Conservation (phyloP, 352 stramenopile species). For the Globisporangium acanthophoron region DNA sequence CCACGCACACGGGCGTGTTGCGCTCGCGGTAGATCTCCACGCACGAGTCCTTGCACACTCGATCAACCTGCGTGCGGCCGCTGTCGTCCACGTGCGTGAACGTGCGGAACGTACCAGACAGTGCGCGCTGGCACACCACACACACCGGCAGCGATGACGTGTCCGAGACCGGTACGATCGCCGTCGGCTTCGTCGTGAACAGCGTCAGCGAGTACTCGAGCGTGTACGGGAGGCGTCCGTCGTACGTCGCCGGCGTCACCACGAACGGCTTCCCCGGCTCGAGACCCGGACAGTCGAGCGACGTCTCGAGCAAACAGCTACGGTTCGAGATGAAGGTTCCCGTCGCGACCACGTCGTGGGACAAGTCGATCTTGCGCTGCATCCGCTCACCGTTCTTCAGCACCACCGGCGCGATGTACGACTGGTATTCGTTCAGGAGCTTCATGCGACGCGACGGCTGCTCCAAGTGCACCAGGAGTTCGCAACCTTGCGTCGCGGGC, state of each 20-base stretch:
- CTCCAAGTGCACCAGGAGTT: constrained; percentile 56
- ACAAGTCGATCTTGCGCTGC: constrained; percentile 80
- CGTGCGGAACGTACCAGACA: constrained; percentile 60
- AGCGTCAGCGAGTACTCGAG: constrained; percentile 50
- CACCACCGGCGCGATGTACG: constrained; percentile 75
- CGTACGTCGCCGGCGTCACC: constrained; percentile 64
- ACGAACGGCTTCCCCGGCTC: constrained; percentile 47
- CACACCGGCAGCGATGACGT: constrained; percentile 56
- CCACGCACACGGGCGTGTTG: constrained; percentile 67
- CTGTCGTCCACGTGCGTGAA: constrained; percentile 49
- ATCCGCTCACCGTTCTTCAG: constrained; percentile 60
- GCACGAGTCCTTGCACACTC: constrained; percentile 73
- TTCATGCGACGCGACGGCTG: constrained; percentile 71
- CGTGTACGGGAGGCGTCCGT: constrained; percentile 44
- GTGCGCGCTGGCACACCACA: constrained; percentile 55
- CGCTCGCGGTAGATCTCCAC: constrained; percentile 65
- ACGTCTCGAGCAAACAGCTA: constrained; percentile 57
- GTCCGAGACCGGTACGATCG: constrained; percentile 54
- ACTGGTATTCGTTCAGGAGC: constrained; percentile 69
- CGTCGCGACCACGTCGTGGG: constrained; percentile 65
- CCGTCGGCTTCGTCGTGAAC: constrained; percentile 58
- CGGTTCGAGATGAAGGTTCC: constrained; percentile 86
- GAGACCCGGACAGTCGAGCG: constrained; percentile 25
- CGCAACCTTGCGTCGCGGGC: constrained; percentile 43
- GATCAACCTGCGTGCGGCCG: constrained; percentile 52